phyloP scores from a whole-genome alignment of 73 alveolate species.

The Tetrahymena malaccensis region DNA sequence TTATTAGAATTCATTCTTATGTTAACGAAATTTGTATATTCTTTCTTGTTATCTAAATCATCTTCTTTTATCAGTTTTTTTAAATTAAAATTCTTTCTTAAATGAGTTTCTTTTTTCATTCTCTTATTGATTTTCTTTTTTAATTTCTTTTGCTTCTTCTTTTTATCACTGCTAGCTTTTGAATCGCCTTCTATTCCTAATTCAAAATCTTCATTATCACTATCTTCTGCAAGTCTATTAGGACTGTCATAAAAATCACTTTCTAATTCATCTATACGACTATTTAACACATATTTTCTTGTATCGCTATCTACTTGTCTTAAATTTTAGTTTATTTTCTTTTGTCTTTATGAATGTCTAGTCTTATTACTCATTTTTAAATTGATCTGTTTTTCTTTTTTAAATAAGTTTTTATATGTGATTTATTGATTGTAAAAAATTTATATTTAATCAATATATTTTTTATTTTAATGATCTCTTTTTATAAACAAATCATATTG shows the following conservation, averaged over 20 bases:
- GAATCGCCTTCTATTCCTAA: slow-evolving; percentile 27
- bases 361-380: background rate
- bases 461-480: background rate
- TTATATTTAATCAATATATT: background rate
- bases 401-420: background rate
- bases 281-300: background rate
- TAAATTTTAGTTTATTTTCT: background rate
- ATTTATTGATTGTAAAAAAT: no score
- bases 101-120: background rate
- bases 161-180: slow-evolving; percentile 24
- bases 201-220: slow-evolving; percentile 44
- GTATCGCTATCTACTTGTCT: background rate
- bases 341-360: background rate
- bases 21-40: slow-evolving; percentile 41
- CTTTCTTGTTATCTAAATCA: slow-evolving; percentile 31
- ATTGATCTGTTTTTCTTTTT: background rate
- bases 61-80: slow-evolving; percentile 50
- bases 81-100: slow-evolving; percentile 35
- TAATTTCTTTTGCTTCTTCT: slow-evolving; percentile 32
- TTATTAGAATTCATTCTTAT: slow-evolving; percentile 48
- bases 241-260: slow-evolving; percentile 9
- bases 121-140: slow-evolving; percentile 14
- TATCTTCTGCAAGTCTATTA: slow-evolving; percentile 33
- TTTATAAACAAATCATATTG: no score
- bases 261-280: background rate